phyloP scores from a whole-genome alignment of 176 grass and related monocot species.

The Urochloa ruziziensis region DNA sequence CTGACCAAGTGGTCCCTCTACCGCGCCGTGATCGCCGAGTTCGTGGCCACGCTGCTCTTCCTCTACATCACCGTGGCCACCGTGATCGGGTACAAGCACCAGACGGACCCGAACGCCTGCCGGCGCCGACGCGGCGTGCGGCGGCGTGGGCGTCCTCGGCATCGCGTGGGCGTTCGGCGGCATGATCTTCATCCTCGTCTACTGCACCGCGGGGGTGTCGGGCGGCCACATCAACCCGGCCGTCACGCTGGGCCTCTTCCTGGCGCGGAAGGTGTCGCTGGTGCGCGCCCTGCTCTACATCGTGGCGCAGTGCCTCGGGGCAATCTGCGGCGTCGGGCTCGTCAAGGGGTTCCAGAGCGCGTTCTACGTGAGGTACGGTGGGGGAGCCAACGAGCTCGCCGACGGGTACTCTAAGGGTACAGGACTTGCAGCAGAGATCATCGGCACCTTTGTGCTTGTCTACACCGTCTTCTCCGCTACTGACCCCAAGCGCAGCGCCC shows the following conservation, averaged over 20 bases:
- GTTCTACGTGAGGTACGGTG: constrained; percentile 68
- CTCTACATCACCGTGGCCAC: constrained; percentile 86
- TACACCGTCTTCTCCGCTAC: constrained; percentile 98
- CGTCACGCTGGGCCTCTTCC: constrained; percentile 87
- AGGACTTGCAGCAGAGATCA: constrained; percentile 83
- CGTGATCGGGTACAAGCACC: constrained; percentile 89
- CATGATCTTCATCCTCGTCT: constrained; percentile 99
- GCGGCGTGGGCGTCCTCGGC: constrained; percentile 83
- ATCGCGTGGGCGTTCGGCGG: constrained; percentile 99
- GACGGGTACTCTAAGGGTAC: constrained; percentile 68
- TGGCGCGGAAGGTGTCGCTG: constrained; percentile 88
- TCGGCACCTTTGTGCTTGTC: constrained; percentile 94
- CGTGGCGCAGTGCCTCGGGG: constrained; percentile 81
- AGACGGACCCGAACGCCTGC: constrained; percentile 47
- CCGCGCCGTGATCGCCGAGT: constrained; percentile 86
- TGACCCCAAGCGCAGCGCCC: constrained; percentile 84
- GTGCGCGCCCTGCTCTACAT: constrained; percentile 87
- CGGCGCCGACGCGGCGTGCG: constrained; percentile 57
- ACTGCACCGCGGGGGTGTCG: constrained; percentile 95
- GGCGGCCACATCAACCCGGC: constrained; percentile 96
- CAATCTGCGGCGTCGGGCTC: constrained; percentile 86
- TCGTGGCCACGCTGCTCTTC: constrained; percentile 82
- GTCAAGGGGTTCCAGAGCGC: constrained; percentile 86
- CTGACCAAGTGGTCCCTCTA: constrained; percentile 89
- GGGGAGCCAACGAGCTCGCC: constrained; percentile 82